Percentiles rank a stretch among this genome's conserved stretches.
Conservation (phyloP, 208 protist species). For the Leptomonas pyrrhocoris region DNA sequence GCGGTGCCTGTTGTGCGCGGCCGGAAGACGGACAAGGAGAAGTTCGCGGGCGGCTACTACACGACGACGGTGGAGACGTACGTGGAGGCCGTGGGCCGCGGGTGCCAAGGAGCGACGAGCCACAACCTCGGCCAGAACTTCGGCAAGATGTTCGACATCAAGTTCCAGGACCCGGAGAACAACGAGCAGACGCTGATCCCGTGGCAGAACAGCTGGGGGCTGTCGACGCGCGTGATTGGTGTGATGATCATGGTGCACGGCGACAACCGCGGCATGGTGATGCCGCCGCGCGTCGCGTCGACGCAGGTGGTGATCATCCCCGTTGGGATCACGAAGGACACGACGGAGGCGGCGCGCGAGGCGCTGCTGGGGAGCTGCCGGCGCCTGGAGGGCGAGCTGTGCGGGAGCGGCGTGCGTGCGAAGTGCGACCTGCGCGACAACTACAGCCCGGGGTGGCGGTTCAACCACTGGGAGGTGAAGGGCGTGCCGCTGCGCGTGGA, state of each 20-base stretch:
- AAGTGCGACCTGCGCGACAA: conserved; percentile 94
- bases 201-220: conserved; percentile 99
- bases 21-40: conserved; percentile 98
- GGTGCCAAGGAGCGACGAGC: conserved; percentile 96
- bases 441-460: conserved; percentile 98
- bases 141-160: conserved; percentile 98
- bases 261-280: conserved; percentile 98
- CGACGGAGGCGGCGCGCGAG: conserved; percentile 56
- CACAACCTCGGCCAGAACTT: conserved; percentile 98
- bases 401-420: conserved; percentile 79
- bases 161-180: conserved; percentile 92
- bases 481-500: conserved; percentile 97
- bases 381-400: conserved; percentile 66
- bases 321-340: conserved; percentile 89
- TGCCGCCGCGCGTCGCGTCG: conserved; percentile 97
- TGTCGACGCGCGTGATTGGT: conserved; percentile 98
- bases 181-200: conserved; percentile 88
- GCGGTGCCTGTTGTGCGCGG: conserved; percentile 97
- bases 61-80: conserved; percentile 99
- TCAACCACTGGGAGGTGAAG: conserved; percentile 99
- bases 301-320: conserved; percentile 96
- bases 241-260: conserved; percentile 99
- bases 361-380: conserved; percentile 59
- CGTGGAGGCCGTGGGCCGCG: conserved; percentile 96
- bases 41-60: conserved; percentile 98